phyloP scores from a whole-genome alignment of 345 rosid genomes.

The Eutrema japonicum region DNA sequence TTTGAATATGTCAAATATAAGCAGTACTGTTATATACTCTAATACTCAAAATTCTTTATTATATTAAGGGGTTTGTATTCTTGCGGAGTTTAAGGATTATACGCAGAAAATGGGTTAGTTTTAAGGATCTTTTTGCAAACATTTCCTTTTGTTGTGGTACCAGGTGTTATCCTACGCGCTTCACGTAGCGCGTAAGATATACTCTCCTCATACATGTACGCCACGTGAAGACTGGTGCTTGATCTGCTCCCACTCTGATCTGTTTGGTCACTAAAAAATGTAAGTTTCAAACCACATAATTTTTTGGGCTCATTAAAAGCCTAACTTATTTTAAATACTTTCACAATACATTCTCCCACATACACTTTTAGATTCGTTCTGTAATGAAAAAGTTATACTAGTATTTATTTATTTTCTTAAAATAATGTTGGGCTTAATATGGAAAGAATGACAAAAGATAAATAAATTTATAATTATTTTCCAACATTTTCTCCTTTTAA shows the following conservation, averaged over 20 bases:
- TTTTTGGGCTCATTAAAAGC: background rate
- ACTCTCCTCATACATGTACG: slow-evolving; percentile 6
- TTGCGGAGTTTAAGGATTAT: background rate
- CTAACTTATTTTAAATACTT: background rate
- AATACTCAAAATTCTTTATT: background rate
- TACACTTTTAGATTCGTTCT: background rate
- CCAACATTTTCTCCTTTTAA: background rate
- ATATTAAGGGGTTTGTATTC: background rate
- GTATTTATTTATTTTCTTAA: background rate
- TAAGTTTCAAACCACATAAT: slow-evolving; percentile 23
- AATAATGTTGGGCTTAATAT: slow-evolving; percentile 6
- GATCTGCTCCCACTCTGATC: slow-evolving; percentile 3
- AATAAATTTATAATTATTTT: background rate
- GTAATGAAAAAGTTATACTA: background rate
- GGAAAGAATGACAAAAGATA: slow-evolving; percentile 6
- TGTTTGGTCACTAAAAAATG: background rate
- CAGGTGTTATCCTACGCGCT: slow-evolving; percentile 34
- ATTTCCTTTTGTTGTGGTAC: background rate
- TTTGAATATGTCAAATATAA: no score
- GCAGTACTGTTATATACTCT: background rate
- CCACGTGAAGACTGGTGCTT: slow-evolving; percentile 27
- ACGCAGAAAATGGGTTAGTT: background rate
- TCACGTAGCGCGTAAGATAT: slow-evolving; percentile 21
- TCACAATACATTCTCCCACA: background rate
- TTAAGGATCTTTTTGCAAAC: slow-evolving; percentile 5